phyloP scores from a whole-genome alignment of 129 eudicot species.

The Helianthus annuus region DNA sequence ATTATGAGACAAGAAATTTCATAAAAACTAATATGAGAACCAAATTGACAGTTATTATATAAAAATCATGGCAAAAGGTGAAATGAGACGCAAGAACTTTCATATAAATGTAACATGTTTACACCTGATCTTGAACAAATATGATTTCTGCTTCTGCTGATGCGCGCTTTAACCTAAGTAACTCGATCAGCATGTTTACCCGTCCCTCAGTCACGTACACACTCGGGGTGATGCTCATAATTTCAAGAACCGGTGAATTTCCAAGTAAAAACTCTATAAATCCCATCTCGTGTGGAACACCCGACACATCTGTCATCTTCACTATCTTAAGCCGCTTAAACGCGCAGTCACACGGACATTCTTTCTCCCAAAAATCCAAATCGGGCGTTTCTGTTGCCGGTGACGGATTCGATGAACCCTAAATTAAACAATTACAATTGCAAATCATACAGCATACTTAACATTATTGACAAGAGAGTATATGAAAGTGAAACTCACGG shows the following conservation, averaged over 20 bases:
- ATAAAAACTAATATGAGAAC: background rate
- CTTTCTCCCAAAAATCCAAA: slow-evolving; percentile 63
- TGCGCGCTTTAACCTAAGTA: slow-evolving; percentile 83
- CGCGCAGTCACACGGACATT: slow-evolving; percentile 47
- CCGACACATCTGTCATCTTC: slow-evolving; percentile 68
- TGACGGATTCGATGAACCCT: slow-evolving; percentile 75
- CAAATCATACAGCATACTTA: background rate
- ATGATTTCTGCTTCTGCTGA: slow-evolving; percentile 71
- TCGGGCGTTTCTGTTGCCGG: slow-evolving; percentile 45
- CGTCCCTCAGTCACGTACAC: slow-evolving; percentile 56
- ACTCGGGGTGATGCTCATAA: slow-evolving; percentile 69
- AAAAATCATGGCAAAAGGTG: background rate
- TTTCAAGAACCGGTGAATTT: slow-evolving; percentile 65
- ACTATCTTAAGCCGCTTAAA: slow-evolving; percentile 58
- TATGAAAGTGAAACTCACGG: slow-evolving; percentile 53
- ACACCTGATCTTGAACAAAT: slow-evolving; percentile 61
- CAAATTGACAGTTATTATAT: background rate
- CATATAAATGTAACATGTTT: slow-evolving; percentile 21
- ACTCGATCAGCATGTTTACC: slow-evolving; percentile 59
- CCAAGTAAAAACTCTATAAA: slow-evolving; percentile 72
- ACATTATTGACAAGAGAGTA: background rate
- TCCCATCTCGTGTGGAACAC: slow-evolving; percentile 75
- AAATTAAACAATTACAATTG: background rate
- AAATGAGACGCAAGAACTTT: background rate
- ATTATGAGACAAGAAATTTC: slow-evolving; percentile 8